Base-by-base conservation (phyloP, 1,284 basidiomycete genomes). In the Phellopilus nigrolimitatus region DNA sequence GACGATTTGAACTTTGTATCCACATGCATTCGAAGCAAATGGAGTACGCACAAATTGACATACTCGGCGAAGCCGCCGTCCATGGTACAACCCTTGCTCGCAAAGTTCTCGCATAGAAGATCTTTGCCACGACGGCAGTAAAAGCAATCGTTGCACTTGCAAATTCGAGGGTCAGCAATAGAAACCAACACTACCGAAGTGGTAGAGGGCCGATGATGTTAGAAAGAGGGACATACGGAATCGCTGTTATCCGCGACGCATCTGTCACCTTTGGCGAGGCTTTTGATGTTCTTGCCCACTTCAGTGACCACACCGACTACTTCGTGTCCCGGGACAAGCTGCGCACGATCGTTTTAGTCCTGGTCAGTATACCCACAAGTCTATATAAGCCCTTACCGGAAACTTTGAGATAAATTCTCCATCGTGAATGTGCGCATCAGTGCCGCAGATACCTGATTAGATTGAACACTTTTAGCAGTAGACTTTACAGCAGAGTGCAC, bases 21-120 rank as follows among this genome's bases (percentile, higher is more conserved):
- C 19, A 15, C 19, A 15, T 15, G n/a, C 7, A 13, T 7, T 17
- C 7, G 34, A 37, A 7, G 19, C 8, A 12, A 22, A n/a, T 39
- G n/a, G 17, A 15, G 22, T 33, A 57, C 71, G 57, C 51, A 75
- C 74, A 75, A 78, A 51, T 69, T 71, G 60, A 79, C 70, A 65
- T 78, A 81, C 57, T 81, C 78, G 41, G 79, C 77, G 60, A 81
- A 81, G 39, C 78, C 79, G 54, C 79, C 79, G 59, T 75, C 72
- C 49, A 71, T 64, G 44, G 74, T 73, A 27, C 80, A 75, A 55
- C 79, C 80, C 37, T 72, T 71, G 13, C 73, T 72, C 47, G 69
- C 61, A 62, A 80, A 79, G 69, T 76, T 71, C 66, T 80, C 75
- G 67, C 79, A 82, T 53, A 81, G 68, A 17, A 81, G 69, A 19